Conservation (phyloP, 345 rosid genomes). For the Melaleuca quinquenervia region DNA sequence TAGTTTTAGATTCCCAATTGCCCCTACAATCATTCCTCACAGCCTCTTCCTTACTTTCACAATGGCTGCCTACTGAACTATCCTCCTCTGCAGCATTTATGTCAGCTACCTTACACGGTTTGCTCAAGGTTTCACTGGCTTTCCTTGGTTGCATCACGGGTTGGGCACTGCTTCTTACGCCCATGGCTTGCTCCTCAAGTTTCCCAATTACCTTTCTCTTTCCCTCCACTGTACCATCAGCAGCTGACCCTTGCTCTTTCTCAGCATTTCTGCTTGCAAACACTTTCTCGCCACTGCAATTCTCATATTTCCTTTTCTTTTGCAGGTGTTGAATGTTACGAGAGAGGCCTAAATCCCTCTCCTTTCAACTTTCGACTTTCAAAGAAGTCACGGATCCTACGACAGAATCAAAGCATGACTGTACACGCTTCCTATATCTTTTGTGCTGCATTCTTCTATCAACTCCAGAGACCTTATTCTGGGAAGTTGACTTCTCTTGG, state of each 20-base stretch:
- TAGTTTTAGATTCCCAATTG: no score
- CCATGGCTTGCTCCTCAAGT: neutral
- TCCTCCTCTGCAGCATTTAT: neutral
- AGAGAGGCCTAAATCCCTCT: neutral
- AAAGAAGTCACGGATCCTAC: neutral
- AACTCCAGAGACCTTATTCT: neutral
- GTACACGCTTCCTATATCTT: neutral
- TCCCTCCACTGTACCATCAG: neutral
- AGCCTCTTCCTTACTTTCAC: neutral
- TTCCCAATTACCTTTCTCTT: neutral
- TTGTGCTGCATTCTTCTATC: neutral
- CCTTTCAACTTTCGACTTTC: neutral
- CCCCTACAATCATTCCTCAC: no score
- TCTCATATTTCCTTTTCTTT: neutral
- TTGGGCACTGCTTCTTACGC: neutral
- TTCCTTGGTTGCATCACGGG: neutral
- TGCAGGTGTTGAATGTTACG: neutral
- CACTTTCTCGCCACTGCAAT: neutral
- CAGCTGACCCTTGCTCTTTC: neutral
- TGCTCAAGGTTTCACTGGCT: neutral
- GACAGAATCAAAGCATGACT: neutral
- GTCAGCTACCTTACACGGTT: constrained; percentile 29
- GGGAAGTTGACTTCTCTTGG: neutral
- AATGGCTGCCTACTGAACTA: neutral
- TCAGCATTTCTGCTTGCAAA: neutral